Base-by-base conservation (phyloP, 2,329 filamentous ascomycete species). In the Fusarium pseudograminearum region DNA sequence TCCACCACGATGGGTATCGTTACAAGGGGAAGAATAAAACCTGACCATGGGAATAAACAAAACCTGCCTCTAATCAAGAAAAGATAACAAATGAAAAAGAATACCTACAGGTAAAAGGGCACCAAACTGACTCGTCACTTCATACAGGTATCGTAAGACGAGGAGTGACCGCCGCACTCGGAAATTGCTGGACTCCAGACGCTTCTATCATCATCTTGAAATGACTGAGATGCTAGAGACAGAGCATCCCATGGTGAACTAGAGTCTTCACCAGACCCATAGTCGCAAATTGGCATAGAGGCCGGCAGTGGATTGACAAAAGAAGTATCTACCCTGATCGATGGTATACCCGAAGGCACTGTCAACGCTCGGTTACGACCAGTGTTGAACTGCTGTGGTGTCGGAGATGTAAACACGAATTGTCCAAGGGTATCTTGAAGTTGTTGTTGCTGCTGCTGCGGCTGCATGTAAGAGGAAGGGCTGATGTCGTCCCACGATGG, bases 181-280 rank as follows among this genome's bases (percentile, higher is more conserved):
- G 67, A 70, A 54, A 53, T 30, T 14, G 62, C 58, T 53, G 63
- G 67, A 36, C 67, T 70, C 57, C 54, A 60, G 15, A 42, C n/a
- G 14, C 38, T 56, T 36, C 12, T 47, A 20, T 68, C 63, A 2
- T 70, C 67, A 11, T 68, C 65, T 63, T 68, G 65, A 41, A 53
- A 64, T 16, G 65, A 68, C 22, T 58, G 63, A 24, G 67, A 69
- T 28, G 50, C 53, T 20, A 55, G 33, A 6, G 67, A 70, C 11
- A 42, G 22, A 9, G 55, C 48, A 30, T 70, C 67, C 67, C 63
- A 70, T 6, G 60, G 60, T 14, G 67, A 71, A 31, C 67, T 46
- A 20, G 57, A 64, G 16, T 70, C 67, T 28, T 67, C 67, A 9
- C 58, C 63, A 34, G 67, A 70, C 10, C 67, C 69, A 14, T 67